Evolutionary conservation across 306 rosid genomes (phyloP).

Genomic region (Prunus fruticosa): DNA sequence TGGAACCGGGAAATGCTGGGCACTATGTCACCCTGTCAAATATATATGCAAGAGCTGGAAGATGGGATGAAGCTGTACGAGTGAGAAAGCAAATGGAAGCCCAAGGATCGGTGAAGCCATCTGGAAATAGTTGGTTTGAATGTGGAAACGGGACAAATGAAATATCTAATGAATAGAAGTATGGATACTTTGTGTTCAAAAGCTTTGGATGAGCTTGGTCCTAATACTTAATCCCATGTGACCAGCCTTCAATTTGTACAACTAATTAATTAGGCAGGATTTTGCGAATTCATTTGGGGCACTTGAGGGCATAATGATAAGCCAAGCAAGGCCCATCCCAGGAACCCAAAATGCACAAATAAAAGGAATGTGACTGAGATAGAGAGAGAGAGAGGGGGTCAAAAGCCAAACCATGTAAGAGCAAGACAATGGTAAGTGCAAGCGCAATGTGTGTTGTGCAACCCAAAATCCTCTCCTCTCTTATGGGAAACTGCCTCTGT

Average conservation of each 20-base stretch:
- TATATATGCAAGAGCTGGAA: slow-evolving; percentile 42
- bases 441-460: too few relatives aligned
- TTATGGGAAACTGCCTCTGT: too few relatives aligned
- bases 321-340: not conserved
- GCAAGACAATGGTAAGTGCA: not conserved
- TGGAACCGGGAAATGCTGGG: slow-evolving; percentile 43
- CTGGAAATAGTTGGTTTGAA: slow-evolving; percentile 43
- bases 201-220: not conserved
- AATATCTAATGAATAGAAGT: not conserved
- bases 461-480: too few relatives aligned
- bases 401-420: not conserved
- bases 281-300: not conserved
- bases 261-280: not conserved
- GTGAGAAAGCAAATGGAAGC: slow-evolving; percentile 41
- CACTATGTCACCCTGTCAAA: slow-evolving; percentile 51
- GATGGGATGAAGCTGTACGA: slow-evolving; percentile 41
- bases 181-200: not conserved
- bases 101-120: slow-evolving; percentile 41
- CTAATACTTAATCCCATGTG: not conserved
- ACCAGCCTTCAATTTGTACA: not conserved
- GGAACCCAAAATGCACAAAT: not conserved
- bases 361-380: not conserved
- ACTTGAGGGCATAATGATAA: not conserved
- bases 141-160: not conserved
- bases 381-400: not conserved